These are phyloP conservation scores for Zasmidium cellare DNA, from an alignment of 2,329 filamentous ascomycete species.

Conservation along the genomic window DNA sequence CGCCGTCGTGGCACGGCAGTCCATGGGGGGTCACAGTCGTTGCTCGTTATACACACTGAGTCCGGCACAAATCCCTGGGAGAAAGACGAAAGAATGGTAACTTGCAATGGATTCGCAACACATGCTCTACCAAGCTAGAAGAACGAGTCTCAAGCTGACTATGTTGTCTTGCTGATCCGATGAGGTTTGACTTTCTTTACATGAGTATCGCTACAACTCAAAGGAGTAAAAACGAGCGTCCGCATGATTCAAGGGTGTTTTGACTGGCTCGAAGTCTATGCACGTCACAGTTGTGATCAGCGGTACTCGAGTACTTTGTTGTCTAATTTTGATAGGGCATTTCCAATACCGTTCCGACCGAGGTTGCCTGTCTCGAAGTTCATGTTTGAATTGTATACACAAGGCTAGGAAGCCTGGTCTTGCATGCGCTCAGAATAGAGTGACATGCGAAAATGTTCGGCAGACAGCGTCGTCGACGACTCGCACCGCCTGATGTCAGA, in stretches of 20 bases:
- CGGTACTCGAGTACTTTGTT: background rate
- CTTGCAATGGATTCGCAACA: background rate
- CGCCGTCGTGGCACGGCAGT: background rate
- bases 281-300: background rate
- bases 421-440: background rate
- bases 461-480: too few species aligned
- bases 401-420: background rate
- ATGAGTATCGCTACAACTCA: background rate
- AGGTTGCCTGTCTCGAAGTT: background rate
- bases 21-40: background rate
- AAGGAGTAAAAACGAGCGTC: background rate
- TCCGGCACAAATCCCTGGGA: too few species aligned
- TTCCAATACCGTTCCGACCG: background rate
- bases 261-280: background rate
- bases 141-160: background rate
- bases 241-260: background rate
- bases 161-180: background rate
- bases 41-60: too few species aligned
- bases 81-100: too few species aligned
- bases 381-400: background rate
- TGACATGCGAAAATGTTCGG: too few species aligned
- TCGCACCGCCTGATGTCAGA: background rate
- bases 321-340: background rate
- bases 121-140: background rate
- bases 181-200: background rate